A percentile compares a stretch with the other conserved stretches of the same genome.
Conservation (phyloP, 116 monocot species). For the Thalassia testudinum region DNA sequence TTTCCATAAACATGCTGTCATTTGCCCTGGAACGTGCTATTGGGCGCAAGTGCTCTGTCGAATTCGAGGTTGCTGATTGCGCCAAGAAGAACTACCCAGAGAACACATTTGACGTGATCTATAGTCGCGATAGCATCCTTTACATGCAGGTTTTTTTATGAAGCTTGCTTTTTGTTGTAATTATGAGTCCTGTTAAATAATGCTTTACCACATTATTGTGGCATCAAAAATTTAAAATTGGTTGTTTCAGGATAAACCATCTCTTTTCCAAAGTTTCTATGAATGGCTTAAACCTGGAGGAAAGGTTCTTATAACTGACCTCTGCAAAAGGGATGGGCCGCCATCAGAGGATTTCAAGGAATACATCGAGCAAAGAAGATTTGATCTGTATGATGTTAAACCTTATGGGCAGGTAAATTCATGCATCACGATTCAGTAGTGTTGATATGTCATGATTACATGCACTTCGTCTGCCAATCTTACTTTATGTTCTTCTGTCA, state of each 20-base stretch:
- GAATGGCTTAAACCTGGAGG: conserved; percentile 96
- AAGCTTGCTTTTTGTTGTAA: too few species aligned
- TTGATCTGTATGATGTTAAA: conserved; percentile 84
- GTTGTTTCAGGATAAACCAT: conserved; percentile 67
- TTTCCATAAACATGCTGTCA: conserved; percentile 93
- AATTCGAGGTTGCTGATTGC: conserved; percentile 90
- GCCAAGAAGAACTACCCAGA: conserved; percentile 66
- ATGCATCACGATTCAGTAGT: too few species aligned
- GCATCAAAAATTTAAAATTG: too few species aligned
- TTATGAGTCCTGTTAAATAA: too few species aligned
- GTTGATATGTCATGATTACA: too few species aligned
- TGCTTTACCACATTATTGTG: too few species aligned
- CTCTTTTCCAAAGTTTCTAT: conserved; percentile 58
- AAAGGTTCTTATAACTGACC: conserved; percentile 79
- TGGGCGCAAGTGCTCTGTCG: conserved; percentile 79
- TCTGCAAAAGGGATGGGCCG: conserved; percentile 59
- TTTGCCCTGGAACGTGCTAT: conserved; percentile 92
- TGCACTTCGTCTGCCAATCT: not conserved
- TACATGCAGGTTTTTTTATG: conserved; percentile 51
- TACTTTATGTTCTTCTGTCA: conserved; percentile 6
- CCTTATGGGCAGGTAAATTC: conserved; percentile 58
- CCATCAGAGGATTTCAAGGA: conserved; percentile 55
- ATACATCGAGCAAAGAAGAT: conserved; percentile 84
- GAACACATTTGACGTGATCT: conserved; percentile 75
- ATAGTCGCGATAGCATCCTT: conserved; percentile 92